Evolutionary conservation across 2,329 filamentous ascomycete species (phyloP).

Genomic region (Colletotrichum sp.): DNA sequence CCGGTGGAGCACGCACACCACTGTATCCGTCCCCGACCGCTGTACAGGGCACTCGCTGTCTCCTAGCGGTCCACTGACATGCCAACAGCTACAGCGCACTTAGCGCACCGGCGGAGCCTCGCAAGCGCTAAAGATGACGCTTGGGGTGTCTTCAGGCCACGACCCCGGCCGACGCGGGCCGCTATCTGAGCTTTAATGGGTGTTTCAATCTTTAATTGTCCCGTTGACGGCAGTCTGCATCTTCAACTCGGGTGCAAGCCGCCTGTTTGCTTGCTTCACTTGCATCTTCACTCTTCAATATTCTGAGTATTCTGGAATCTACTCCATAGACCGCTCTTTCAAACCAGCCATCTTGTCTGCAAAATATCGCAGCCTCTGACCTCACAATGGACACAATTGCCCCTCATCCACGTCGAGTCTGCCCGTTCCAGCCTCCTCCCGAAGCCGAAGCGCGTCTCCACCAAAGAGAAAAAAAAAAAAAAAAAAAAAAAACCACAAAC

Average conservation of each 20-base stretch:
- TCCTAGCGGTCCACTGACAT: neutral
- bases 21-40: neutral
- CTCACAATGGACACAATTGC: neutral
- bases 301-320: neutral
- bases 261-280: neutral
- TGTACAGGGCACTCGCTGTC: neutral
- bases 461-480: neutral
- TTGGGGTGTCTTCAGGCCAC: neutral
- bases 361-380: neutral
- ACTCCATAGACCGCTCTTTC: slow-evolving; percentile 1
- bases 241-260: neutral
- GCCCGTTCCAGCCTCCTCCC: slow-evolving; percentile 19
- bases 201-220: neutral
- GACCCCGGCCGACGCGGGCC: neutral
- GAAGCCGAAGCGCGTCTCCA: slow-evolving; percentile 23
- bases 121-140: neutral
- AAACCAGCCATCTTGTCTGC: slow-evolving; percentile 4
- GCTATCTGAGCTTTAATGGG: neutral
- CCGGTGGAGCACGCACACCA: neutral
- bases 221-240: neutral
- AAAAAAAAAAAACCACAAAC: slow-evolving; percentile 25
- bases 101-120: neutral
- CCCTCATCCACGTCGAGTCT: slow-evolving; percentile 9
- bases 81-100: neutral
- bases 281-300: neutral